Percentiles rank a stretch among this genome's conserved stretches.
Evolutionary conservation across 1,284 basidiomycete genomes (phyloP).

Genomic region (Papiliotrema laurentii): DNA sequence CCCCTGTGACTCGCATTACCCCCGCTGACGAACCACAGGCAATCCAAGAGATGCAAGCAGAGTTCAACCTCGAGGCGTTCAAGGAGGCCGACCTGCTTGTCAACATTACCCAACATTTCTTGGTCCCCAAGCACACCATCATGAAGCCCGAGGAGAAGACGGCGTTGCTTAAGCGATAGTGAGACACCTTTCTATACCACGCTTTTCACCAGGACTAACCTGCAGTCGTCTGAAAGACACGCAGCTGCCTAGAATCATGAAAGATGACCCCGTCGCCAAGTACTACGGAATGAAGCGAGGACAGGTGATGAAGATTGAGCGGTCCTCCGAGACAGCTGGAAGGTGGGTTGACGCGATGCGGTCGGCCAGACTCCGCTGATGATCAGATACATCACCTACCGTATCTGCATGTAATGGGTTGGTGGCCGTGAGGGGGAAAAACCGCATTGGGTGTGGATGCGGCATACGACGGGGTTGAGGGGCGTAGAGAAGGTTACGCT

Average conservation of each 20-base stretch:
- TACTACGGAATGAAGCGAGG: conserved; percentile 95
- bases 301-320: conserved; percentile 97
- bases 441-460: too few relatives aligned
- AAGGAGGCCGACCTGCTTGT: conserved; percentile 94
- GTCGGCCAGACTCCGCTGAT: not conserved
- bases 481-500: too few relatives aligned
- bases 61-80: conserved; percentile 92
- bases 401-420: conserved; percentile 49
- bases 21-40: conserved; percentile 57
- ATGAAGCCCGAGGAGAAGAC: conserved; percentile 83
- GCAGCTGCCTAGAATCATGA: conserved; percentile 92
- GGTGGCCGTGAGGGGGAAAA: too few relatives aligned
- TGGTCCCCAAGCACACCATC: conserved; percentile 92
- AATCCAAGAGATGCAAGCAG: conserved; percentile 75
- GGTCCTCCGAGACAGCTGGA: conserved; percentile 94
- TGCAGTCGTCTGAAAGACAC: conserved; percentile 92
- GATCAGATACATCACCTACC: conserved; percentile 46
- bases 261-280: conserved; percentile 91
- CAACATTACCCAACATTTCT: conserved; percentile 93
- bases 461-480: too few relatives aligned
- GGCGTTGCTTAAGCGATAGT: conserved; percentile 87
- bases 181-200: conserved; percentile 44
- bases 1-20: too few relatives aligned
- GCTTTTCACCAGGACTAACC: not conserved
- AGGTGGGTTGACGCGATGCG: too few relatives aligned